Evolutionary conservation across 2,329 filamentous ascomycete species (phyloP), one percentile per base, ranked within the genome.

Genomic region (Fusarium setosum): DNA sequence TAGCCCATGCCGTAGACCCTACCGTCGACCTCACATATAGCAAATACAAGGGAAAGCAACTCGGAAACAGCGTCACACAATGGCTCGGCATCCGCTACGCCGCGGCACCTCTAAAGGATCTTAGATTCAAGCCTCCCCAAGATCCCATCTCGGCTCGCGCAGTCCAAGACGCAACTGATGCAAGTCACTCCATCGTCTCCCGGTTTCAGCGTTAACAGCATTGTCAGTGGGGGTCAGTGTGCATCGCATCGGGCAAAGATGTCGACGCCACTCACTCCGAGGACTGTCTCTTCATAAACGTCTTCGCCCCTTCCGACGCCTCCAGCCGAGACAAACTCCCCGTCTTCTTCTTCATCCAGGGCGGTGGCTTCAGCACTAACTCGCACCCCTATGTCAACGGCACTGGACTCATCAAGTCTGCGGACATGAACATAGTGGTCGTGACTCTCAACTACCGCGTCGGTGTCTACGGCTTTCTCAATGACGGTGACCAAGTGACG

Each of bases 81-180:
- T 95, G 91, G 90, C 83, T 92, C 8, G 92, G 91, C 2, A 87
- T 96, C 64, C 86, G 91, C 40, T 96, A 88, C 79, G 92, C 92
- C 2, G 88, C 90, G 6, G 82, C 91, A 13, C 92, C 92, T 0
- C 56, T 91, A 3, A 90, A 88, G 2, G 69, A 85, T 6, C 73
- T 92, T 60, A 84, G 92, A 18, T 95, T 94, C 72, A 81, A 83
- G 52, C 87, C 88, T 12, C 91, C 92, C 0, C 80, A 84, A 69
- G 88, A 92, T 73, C 91, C 92, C 3, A 63, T 77, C 0, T 67
- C 74, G 2, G 77, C 80, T 17, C 59, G 76, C 3, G 80, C 77
- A 2, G 72, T 86, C 5, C 83, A 88, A 56, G 70, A 81, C 55
- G 90, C 90, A 18, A 79, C 81, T n/a, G 72, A 82, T 73, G 88